Evolutionary conservation across 257 asterid genomes (phyloP), one percentile per base, ranked within the genome.

Genomic region (Solanum arcanum): DNA sequence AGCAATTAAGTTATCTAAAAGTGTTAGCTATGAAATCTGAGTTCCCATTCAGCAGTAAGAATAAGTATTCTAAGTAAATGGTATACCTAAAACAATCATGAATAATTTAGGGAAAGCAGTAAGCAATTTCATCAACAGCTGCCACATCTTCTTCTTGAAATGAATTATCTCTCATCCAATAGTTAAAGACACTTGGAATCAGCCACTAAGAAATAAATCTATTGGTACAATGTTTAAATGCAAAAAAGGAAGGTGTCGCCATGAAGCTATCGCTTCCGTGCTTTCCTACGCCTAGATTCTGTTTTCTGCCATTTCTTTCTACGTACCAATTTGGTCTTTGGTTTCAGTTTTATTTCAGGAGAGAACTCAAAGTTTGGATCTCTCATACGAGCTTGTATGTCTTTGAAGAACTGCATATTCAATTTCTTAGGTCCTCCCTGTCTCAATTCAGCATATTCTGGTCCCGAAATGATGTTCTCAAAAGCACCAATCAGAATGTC

Each of bases 361-460:
- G 98, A 94, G 88, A 93, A 97, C 90, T 94, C 92, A 87, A 92
- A 97, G 90, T 93, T 94, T 5, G 98, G 98, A 91, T 97, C 99
- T 89, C 98, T 92, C 99, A 95, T 97, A 44, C 92, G 93, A 46
- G 98, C 95, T 88, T 97, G 99, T 75, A 97, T 92, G 27, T 95
- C 99, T 93, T 94, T 97, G 73, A 97, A 97, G 62, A 94, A 95
- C 86, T 97, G 93, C 89, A 94, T 92, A 86, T 96, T 94, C 90
- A 96, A 89, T 91, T 87, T 92, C 93, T 92, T 95, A 1, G 99
- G 98, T 72, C 99, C 99, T 44, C 95, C 97, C 90, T 93, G 92
- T 90, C 98, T 91, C 83, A 96, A 97, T 74, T 97, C 98, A 62
- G 95, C 97, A 41, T 97, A 97, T 46, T 97, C 99, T 11, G 99